Evolutionary conservation across 139 green algal genomes (phyloP).

Genomic region (Haematococcus lacustris): DNA sequence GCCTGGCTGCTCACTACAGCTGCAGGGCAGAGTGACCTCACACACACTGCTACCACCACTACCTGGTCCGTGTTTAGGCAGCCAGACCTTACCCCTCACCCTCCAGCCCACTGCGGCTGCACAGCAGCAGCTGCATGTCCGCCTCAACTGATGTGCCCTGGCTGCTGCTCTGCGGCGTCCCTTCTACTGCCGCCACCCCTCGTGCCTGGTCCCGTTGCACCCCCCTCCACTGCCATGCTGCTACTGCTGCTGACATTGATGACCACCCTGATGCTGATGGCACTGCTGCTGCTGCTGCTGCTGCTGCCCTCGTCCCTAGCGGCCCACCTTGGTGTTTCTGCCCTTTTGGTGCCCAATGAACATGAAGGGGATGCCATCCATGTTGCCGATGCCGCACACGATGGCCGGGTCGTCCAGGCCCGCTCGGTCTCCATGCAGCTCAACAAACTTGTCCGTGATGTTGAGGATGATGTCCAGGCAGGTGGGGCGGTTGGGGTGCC

Average conservation of each 20-base stretch:
- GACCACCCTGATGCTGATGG: conserved; percentile 81
- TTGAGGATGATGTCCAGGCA: conserved; percentile 97
- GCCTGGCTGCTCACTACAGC: too few species aligned
- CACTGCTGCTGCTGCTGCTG: neutral
- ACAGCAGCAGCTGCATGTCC: too few species aligned
- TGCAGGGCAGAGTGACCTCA: too few species aligned
- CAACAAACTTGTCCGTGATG: conserved; percentile 93
- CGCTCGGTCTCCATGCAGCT: conserved; percentile 92
- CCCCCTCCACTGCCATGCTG: too few species aligned
- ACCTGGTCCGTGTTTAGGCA: too few species aligned
- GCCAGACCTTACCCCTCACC: too few species aligned
- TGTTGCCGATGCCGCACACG: conserved; percentile 86
- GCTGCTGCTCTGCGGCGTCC: too few species aligned
- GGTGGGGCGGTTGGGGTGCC: conserved; percentile 90
- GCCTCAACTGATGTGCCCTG: too few species aligned
- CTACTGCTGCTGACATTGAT: neutral
- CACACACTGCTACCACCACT: too few species aligned
- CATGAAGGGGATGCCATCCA: conserved; percentile 91
- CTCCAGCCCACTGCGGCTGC: too few species aligned
- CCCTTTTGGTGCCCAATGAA: conserved; percentile 98
- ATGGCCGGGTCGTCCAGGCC: conserved; percentile 90
- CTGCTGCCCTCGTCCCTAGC: neutral
- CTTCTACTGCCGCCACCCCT: too few species aligned
- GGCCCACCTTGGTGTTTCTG: conserved; percentile 87
- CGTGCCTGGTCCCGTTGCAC: too few species aligned